Conservation (phyloP, 805 yeast species). For the Saccharomycopsis microspora region DNA sequence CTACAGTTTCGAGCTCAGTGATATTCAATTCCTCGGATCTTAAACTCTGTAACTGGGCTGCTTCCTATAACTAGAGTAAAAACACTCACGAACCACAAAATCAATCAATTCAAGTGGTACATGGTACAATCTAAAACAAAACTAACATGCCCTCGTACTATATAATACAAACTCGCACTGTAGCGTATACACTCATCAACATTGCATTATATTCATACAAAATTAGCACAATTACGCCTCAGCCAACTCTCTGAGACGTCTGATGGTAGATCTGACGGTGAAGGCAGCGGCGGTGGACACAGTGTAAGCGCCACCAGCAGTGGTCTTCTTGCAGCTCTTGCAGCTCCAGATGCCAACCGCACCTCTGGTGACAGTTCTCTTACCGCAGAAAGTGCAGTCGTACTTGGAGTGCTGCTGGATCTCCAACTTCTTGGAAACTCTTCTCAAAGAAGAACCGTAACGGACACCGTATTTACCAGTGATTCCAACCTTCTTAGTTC, state of each 20-base stretch:
- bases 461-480: conserved; percentile 99
- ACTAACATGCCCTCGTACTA: neutral
- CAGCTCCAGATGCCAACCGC: conserved; percentile 99
- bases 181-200: neutral
- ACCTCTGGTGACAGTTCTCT: conserved; percentile 94
- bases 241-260: conserved; percentile 99
- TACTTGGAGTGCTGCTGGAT: conserved; percentile 97
- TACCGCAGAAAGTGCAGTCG: conserved; percentile 99
- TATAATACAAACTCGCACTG: neutral
- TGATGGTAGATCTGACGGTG: conserved; percentile 99
- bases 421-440: conserved; percentile 99
- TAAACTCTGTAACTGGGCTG: neutral
- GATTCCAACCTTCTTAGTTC: conserved; percentile 99
- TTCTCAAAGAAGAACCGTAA: conserved; percentile 99
- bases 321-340: conserved; percentile 87
- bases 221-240: conserved; percentile 69
- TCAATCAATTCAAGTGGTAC: no score
- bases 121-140: no score
- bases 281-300: conserved; percentile 99
- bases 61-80: neutral
- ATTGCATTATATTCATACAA: conserved; percentile 1
- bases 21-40: no score
- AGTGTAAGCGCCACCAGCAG: conserved; percentile 99
- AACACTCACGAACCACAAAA: neutral
- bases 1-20: no score